Conservation (phyloP, 1,139 yeast genomes). For the Scheffersomyces cryptocercus region DNA sequence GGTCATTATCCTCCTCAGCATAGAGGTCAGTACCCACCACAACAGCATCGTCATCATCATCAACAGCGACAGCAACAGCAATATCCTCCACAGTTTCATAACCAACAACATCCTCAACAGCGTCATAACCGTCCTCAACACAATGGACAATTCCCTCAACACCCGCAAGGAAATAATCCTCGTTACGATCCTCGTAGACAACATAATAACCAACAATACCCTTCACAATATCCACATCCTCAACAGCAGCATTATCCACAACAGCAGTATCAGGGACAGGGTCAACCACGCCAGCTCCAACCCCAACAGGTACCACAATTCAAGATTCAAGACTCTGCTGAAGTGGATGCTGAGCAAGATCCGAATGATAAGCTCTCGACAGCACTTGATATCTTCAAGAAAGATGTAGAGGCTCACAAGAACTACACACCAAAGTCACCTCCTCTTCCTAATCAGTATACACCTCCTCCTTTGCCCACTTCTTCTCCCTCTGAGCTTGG, state of each 20-base stretch:
- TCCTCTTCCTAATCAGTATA: slow-evolving; percentile 6
- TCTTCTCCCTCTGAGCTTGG: slow-evolving; percentile 14
- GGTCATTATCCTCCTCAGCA: no score
- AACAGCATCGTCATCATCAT: no score
- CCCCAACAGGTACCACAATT: not conserved
- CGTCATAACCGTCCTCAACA: no score
- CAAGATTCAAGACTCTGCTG: not conserved
- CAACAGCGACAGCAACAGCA: no score
- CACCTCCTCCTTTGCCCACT: slow-evolving; percentile 8
- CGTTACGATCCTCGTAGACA: not conserved
- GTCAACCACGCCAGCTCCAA: not conserved
- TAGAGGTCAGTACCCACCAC: no score
- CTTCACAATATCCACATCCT: no score
- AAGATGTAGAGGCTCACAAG: slow-evolving; percentile 30
- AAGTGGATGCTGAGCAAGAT: not conserved
- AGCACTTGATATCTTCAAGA: slow-evolving; percentile 32
- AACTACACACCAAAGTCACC: slow-evolving; percentile 15
- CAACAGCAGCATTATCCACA: not conserved
- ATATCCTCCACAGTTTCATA: no score
- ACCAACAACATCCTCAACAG: no score
- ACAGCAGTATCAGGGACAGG: not conserved
- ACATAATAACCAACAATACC: no score
- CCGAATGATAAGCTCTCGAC: slow-evolving; percentile 22
- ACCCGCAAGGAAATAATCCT: not conserved
- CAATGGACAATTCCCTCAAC: not conserved